Base-by-base conservation (phyloP, 192 early-diverging fungal species). In the Glomus cerebriforme region DNA sequence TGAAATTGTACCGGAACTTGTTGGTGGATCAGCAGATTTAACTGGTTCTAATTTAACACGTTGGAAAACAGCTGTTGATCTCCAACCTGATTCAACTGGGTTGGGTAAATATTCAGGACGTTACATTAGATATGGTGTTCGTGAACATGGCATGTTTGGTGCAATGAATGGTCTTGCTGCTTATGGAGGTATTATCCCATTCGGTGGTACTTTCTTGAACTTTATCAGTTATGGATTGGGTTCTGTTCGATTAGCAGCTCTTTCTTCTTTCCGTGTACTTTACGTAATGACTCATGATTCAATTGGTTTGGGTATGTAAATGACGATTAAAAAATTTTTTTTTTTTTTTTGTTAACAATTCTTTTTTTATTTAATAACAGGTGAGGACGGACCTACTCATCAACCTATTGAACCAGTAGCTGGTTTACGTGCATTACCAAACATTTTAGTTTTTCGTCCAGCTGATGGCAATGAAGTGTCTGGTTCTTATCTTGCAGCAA, bases 231-330 rank as follows among this genome's bases (percentile, higher is more conserved):
- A 93, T 75, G 85, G 80, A 0, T 81, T 66, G 17, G 84, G 96
- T 49, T 93, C 96, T 49, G 91, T 94, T 59, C 94, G 98, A 84
- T 88, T 99, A 59, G 88, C 92, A 67, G 96, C 98, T 8, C 87
- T 99, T 67, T 92, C 95, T 71, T 88, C 93, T 39, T 92, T 94
- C 79, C 96, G 93, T 43, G 93, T 98, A 75, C 82, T 99, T 77
- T 98, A 98, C 88, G 92, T 99, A 80, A 96, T 97, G 94, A 98
- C 98, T 73, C 98, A 99, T 90, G 98, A 99, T 87, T 98, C 97
- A 49, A 96, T 99, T 76, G 98, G 96, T 70, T 35, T 76, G 32
- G 66, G 72, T 82, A 77, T 34, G 69, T 80, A 77, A 32, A 34
- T n/a, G 13, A 43, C 17, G 10, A 54, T 54, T 17, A n/a, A 19